These are phyloP conservation scores for Neofusicoccum umdonicola DNA, from an alignment of 2,329 filamentous ascomycete genomes.

Conservation along the genomic window DNA sequence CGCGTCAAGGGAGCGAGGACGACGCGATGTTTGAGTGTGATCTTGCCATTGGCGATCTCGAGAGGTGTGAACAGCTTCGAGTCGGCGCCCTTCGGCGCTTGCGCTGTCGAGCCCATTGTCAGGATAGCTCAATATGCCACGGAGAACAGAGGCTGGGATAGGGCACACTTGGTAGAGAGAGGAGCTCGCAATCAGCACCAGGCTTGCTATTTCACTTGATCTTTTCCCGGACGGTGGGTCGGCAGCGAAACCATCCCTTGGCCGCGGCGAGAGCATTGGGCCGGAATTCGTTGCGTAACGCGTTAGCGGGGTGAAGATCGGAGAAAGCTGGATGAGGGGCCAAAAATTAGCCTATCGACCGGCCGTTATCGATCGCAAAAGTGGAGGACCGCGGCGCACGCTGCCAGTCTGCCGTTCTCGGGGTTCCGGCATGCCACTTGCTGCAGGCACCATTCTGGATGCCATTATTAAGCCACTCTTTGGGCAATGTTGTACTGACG, in stretches of 20 bases:
- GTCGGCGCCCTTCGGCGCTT: constrained; percentile 25
- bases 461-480: no score
- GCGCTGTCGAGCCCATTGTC: constrained; percentile 9
- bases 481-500: no score
- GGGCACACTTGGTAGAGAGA: background rate
- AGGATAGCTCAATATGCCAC: background rate
- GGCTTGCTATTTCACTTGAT: background rate
- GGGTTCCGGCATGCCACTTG: no score
- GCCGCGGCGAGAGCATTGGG: background rate
- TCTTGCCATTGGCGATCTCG: constrained; percentile 32
- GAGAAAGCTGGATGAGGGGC: background rate
- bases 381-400: background rate
- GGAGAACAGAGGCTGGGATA: background rate
- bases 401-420: background rate
- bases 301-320: constrained; percentile 9
- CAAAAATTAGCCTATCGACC: background rate
- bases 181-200: background rate
- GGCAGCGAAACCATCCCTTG: background rate
- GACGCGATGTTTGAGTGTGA: constrained; percentile 38
- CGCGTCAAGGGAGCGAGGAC: constrained; percentile 42
- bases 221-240: background rate
- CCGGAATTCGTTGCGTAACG: background rate
- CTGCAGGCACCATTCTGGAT: no score
- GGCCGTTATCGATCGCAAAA: background rate
- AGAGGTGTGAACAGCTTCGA: constrained; percentile 34